Percentiles rank a stretch among this genome's conserved stretches.
Conservation (phyloP, 129 eudicot genomes). For the Centrapalus pauciflorus region DNA sequence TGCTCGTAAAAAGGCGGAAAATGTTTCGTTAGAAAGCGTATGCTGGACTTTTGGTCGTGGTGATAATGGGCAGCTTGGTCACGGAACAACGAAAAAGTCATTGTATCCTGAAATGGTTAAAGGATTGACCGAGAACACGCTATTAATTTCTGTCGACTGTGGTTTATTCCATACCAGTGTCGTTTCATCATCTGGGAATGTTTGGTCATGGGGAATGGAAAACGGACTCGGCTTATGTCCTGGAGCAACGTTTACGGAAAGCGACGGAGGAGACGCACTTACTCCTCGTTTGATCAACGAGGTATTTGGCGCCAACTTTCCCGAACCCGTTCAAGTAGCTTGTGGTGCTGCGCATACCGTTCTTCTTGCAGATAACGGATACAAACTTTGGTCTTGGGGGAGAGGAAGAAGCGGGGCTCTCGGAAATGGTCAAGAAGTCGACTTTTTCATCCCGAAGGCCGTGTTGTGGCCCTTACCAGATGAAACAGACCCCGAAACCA, state of each 20-base stretch:
- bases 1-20: conserved; percentile 23
- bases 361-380: conserved; percentile 62
- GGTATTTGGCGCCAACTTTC: conserved; percentile 35
- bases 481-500: conserved; percentile 27
- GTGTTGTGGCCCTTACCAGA: conserved; percentile 68
- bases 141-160: conserved; percentile 63
- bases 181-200: conserved; percentile 77
- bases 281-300: conserved; percentile 49
- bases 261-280: conserved; percentile 76
- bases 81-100: conserved; percentile 26
- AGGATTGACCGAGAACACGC: conserved; percentile 16
- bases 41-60: conserved; percentile 40
- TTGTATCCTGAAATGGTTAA: conserved; percentile 21
- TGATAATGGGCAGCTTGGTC: conserved; percentile 33
- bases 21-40: not conserved
- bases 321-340: conserved; percentile 57
- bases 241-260: conserved; percentile 58
- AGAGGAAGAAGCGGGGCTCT: conserved; percentile 89
- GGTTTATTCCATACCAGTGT: conserved; percentile 86
- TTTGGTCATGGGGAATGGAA: conserved; percentile 99
- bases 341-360: conserved; percentile 97
- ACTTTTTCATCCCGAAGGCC: conserved; percentile 46
- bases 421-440: conserved; percentile 58
- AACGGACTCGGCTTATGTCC: conserved; percentile 92
- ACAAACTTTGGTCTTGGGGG: conserved; percentile 91